Base-by-base conservation (phyloP, 1,139 yeast species). In the Torulaspora pretoriensis region DNA sequence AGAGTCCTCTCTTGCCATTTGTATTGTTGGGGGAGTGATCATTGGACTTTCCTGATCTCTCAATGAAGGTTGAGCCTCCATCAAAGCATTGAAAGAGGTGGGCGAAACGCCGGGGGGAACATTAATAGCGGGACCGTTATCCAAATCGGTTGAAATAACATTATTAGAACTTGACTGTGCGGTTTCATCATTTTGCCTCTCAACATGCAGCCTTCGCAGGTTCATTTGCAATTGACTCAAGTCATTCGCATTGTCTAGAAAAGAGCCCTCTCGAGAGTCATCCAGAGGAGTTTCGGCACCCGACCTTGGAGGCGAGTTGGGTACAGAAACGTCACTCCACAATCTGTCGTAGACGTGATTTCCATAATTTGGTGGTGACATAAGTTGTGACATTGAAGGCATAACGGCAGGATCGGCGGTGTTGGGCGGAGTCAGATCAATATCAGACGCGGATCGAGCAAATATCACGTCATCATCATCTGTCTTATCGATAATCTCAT, bases 291-390 rank as follows among this genome's bases (percentile, higher is more conserved):
- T 58, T 19, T 54, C 63, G 1, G 57, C 8, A 7, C 56, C 55
- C 2, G 67, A 62, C 6, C 47, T 51, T 10, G 57, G 59, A 5
- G 68, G 67, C 0, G 68, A 58, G 35, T 64, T 55, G 10, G 61
- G 60, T 19, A 57, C 52, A 10, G 70, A 68, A 24, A 68, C 71
- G 46, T 84, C 95, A 29, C 77, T 73, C 90, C 90, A 90, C 31
- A 92, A 68, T 46, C 89, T 70, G 65, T 92, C 98, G 64, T 86
- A 89, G 29, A 89, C 78, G 62, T 88, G 96, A 50, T 75, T 80
- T 51, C 82, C 89, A 61, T 92, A 92, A 50, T 84, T 75, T 24
- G 98, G 98, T 3, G 97, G 97, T 0, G 97, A 96, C 65, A 81
- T 46, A 27, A 60, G 35, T 10, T 52, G 51, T 10, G 63, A 55